Evolutionary conservation across 805 yeast species (phyloP).

Genomic region (Saturnispora saitoi): DNA sequence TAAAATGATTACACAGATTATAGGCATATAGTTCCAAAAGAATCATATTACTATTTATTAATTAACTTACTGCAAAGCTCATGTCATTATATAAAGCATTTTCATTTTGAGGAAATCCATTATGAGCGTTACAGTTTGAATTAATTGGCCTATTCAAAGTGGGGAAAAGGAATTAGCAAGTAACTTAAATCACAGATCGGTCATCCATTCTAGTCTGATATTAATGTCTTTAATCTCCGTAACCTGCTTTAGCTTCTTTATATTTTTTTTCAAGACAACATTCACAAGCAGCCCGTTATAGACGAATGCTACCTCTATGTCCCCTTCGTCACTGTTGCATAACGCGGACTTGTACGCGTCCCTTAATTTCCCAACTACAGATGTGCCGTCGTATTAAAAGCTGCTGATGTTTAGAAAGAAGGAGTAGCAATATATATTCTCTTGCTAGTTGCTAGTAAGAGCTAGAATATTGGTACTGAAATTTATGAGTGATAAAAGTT

Average conservation of each 20-base stretch:
- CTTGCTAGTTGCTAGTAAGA: constrained; percentile 1
- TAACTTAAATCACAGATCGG: constrained; percentile 46
- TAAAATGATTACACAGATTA: too few species aligned
- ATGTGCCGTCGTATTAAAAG: not conserved
- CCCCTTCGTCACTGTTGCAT: not conserved
- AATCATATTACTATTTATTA: constrained; percentile 37
- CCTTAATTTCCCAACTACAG: not conserved
- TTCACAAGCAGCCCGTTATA: constrained; percentile 48
- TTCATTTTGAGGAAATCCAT: constrained; percentile 50
- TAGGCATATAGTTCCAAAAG: constrained; percentile 56
- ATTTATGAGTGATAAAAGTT: too few species aligned
- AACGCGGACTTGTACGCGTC: not conserved
- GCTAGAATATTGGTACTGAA: too few species aligned
- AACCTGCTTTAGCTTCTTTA: constrained; percentile 33
- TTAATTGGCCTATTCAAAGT: constrained; percentile 29
- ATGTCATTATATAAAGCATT: constrained; percentile 33
- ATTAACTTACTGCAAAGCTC: constrained; percentile 30
- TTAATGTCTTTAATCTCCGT: constrained; percentile 59
- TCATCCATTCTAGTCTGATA: constrained; percentile 50
- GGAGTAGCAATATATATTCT: not conserved
- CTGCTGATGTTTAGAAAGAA: not conserved
- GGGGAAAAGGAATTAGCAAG: constrained; percentile 29
- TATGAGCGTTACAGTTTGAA: constrained; percentile 48
- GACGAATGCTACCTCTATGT: constrained; percentile 10
- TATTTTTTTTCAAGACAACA: constrained; percentile 41